These are phyloP conservation scores for Scytalidium sp. DNA, from an alignment of 2,329 filamentous ascomycete genomes.

Conservation along the genomic window DNA sequence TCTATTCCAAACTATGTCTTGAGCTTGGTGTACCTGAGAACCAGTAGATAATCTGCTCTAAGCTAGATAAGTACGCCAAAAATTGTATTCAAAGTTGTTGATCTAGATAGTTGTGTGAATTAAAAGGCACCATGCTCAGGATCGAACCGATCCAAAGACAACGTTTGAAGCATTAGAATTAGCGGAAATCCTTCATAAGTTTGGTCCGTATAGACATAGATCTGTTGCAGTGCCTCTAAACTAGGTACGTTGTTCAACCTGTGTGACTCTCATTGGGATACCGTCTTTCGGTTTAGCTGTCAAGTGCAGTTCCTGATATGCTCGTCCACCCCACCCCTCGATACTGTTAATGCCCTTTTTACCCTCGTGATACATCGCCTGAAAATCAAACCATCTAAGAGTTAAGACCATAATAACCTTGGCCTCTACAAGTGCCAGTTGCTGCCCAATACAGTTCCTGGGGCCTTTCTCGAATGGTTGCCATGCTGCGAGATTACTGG, in stretches of 20 bases:
- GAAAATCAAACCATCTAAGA: slow-evolving; percentile 45
- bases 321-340: slow-evolving; percentile 10
- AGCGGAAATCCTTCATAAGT: too few relatives aligned
- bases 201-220: too few relatives aligned
- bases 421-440: slow-evolving; percentile 47
- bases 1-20: too few relatives aligned
- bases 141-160: too few relatives aligned
- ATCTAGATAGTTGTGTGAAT: too few relatives aligned
- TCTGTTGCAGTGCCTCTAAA: not conserved
- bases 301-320: slow-evolving; percentile 14
- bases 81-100: too few relatives aligned
- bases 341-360: slow-evolving; percentile 9
- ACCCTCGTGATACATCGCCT: slow-evolving; percentile 27
- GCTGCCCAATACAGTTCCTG: slow-evolving; percentile 55
- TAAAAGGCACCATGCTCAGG: too few relatives aligned
- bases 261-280: slow-evolving; percentile 10
- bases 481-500: slow-evolving; percentile 42
- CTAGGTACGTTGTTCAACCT: not conserved
- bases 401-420: slow-evolving; percentile 44
- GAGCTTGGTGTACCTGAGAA: too few relatives aligned
- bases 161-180: too few relatives aligned
- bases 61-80: too few relatives aligned
- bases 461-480: slow-evolving; percentile 53
- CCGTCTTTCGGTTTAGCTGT: slow-evolving; percentile 18
- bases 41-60: too few relatives aligned